These are phyloP conservation scores for Rhynchospora tenuis DNA, from an alignment of 176 grass and related monocot species.

Conservation along the genomic window DNA sequence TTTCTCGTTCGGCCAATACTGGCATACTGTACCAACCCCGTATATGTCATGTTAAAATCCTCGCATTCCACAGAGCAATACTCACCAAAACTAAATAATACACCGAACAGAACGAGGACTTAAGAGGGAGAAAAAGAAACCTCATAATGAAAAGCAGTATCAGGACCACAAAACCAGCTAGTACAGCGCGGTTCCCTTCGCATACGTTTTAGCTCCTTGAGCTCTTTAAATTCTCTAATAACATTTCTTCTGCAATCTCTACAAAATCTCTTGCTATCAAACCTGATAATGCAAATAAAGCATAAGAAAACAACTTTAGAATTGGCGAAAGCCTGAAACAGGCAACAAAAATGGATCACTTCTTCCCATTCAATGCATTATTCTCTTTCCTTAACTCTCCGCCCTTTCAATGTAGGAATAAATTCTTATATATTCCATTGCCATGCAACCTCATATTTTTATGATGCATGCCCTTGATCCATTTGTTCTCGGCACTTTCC, in stretches of 20 bases:
- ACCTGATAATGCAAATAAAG: slow-evolving; percentile 39
- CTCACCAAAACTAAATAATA: not conserved
- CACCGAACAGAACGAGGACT: not conserved
- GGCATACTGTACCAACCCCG: not conserved
- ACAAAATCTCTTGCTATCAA: slow-evolving; percentile 98
- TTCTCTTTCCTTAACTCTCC: not conserved
- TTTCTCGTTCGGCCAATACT: not conserved
- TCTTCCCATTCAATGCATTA: not conserved
- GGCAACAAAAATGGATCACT: not conserved
- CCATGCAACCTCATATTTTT: not conserved
- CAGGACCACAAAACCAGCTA: slow-evolving; percentile 80
- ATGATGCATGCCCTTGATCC: not conserved
- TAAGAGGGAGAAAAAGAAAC: slow-evolving; percentile 30
- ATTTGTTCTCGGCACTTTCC: not conserved
- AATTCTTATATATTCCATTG: not conserved
- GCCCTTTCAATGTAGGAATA: not conserved
- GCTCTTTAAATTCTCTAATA: slow-evolving; percentile 92
- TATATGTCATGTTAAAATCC: not conserved
- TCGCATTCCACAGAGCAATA: not conserved
- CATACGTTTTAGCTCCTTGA: slow-evolving; percentile 87
- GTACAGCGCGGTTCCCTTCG: slow-evolving; percentile 68
- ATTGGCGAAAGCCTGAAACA: not conserved
- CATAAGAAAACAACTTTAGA: not conserved
- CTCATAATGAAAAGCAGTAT: slow-evolving; percentile 88
- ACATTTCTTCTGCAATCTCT: slow-evolving; percentile 95